Evolutionary conservation across 768 basidiomycete species (phyloP), one percentile per base, ranked within the genome.

Genomic region (Boletus edulis): DNA sequence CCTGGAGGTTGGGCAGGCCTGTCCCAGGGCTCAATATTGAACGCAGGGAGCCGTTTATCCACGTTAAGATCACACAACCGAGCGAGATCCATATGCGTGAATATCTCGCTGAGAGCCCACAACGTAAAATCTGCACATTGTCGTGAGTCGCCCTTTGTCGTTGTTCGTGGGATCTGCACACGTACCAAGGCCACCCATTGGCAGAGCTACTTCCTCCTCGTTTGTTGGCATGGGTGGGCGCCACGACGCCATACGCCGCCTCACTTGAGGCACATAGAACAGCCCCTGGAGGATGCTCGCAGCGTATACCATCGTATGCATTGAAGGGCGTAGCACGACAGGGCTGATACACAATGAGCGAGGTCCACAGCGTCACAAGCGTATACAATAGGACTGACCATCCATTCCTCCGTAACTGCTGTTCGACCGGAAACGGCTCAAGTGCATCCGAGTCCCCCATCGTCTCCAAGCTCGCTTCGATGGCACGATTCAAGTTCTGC

Each of bases 201-300:
- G 75, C 0, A 65, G 66, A 22, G 46, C 49, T 5, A 55, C 55
- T 15, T 68, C 68, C 17, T 57, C 51, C 20, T 54, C 56, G 17
- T 58, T 56, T 24, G 53, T 38, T 2, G 62, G 54, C 2, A 65
- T 49, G 8, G 59, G 52, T 34, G 73, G 71, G 35, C 72, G 62
- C 75, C 76, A 80, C 13, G 54, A 57, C 3, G 78, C 68, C 46
- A 77, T 65, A 5, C 68, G 69, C 44, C 71, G 61, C 24, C 86
- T 77, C 42, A 91, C 79, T 76, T 91, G 89, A 3, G 89, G 89
- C 5, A 91, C 77, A 55, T 79, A 81, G 64, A 81, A 89, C 4
- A 91, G 62, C 0, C 81, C 82, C 32, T 66, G 59, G 57, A 72
- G 52, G 49, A 89, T 78, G 63, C 89, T 70, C 1, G 84, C 81